Evolutionary conservation across 371 early-diverging fungal genomes (phyloP).

Genomic region (Rhizopus arrhizus): DNA sequence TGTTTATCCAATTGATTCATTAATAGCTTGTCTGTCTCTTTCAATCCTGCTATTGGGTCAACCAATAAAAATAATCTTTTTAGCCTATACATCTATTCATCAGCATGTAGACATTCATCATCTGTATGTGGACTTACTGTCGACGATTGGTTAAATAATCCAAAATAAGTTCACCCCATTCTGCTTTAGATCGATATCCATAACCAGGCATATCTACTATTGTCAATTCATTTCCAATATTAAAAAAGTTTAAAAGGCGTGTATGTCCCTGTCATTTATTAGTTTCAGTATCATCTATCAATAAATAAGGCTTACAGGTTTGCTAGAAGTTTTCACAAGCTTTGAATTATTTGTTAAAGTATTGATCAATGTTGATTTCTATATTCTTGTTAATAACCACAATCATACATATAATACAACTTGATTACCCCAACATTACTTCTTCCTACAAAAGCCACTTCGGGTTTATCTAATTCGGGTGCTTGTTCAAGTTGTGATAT

Average conservation of each 20-base stretch:
- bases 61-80: conserved; percentile 66
- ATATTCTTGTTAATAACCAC: not conserved
- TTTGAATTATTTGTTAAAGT: conserved; percentile 58
- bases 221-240: conserved; percentile 56
- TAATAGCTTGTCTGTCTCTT: conserved; percentile 62
- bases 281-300: not conserved
- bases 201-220: conserved; percentile 88
- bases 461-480: conserved; percentile 33
- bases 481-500: conserved; percentile 35
- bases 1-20: conserved; percentile 61
- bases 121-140: conserved; percentile 46
- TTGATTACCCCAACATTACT: conserved; percentile 71
- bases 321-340: conserved; percentile 74
- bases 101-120: not conserved
- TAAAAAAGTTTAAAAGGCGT: conserved; percentile 70
- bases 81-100: conserved; percentile 40
- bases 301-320: conserved; percentile 56
- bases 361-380: conserved; percentile 77
- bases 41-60: conserved; percentile 71
- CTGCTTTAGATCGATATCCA: conserved; percentile 69
- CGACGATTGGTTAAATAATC: conserved; percentile 61
- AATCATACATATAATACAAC: not conserved
- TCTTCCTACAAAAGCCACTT: conserved; percentile 72
- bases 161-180: conserved; percentile 75
- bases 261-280: conserved; percentile 64